Evolutionary conservation across 352 stramenopile genomes (phyloP), one percentile per base, ranked within the genome.

Genomic region (Thalassiosira mediterranea): DNA sequence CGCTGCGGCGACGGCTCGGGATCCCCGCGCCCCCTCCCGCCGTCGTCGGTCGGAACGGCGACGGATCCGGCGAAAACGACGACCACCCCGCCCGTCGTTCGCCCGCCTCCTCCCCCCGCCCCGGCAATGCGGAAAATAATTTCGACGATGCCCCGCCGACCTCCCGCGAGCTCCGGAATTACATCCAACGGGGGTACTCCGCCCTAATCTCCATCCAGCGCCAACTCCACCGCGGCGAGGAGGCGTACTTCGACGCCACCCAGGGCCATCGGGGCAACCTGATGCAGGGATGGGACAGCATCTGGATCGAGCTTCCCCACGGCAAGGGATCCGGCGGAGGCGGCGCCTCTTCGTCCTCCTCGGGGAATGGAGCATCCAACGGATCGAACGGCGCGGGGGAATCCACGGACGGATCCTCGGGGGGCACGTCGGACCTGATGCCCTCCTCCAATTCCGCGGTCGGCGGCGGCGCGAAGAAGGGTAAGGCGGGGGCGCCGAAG

Each of bases 241-340:
- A 88, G 81, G 61, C 44, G 3, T 90, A 90, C 68, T 81, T 80
- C 49, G 80, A 88, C 76, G 84, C 88, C 34, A 87, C 77, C 17
- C 49, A 78, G 42, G 49, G 32, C 1, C 77, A 88, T 42, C 58
- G 58, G 15, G 81, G 77, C 0, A 88, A 88, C 53, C 46, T 90
- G 10, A 84, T 72, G 47, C 26, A 53, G 23, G 84, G 84, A 57
- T 90, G 66, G 66, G 84, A 90, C 37, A 69, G 61, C 48, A 74
- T 79, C 42, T 78, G 68, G 68, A 78, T 78, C 29, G 68, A 78
- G 11, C 32, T 46, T 57, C 21, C 32, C 3, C 46, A 51, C 15
- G 25, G n/a, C 2, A 21, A 10, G 29, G 25, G 25, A 52, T 42
- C 48, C 5, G 52, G 52, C n/a, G 26, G 2, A 40, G 23, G 1